Evolutionary conservation across 2,329 filamentous ascomycete genomes (phyloP).

Genomic region (Colletotrichum plurivorum): DNA sequence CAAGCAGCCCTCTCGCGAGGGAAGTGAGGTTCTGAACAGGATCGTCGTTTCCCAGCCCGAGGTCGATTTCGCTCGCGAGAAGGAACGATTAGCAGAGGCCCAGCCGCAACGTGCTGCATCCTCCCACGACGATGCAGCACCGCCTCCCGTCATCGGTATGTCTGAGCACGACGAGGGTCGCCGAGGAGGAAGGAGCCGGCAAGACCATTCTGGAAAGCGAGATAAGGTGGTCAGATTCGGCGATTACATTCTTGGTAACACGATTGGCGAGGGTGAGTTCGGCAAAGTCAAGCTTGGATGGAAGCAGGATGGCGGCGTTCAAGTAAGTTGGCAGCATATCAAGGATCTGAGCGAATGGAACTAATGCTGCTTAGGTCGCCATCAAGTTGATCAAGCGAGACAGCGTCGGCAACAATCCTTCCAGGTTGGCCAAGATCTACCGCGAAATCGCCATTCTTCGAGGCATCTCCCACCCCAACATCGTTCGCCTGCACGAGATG

Average conservation of each 20-base stretch:
- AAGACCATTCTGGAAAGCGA: conserved; percentile 68
- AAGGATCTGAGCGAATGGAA: conserved; percentile 21
- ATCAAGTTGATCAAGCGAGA: conserved; percentile 98
- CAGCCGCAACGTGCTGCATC: conserved; percentile 55
- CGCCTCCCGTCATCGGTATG: conserved; percentile 60
- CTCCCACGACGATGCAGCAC: conserved; percentile 60
- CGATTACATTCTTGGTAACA: conserved; percentile 95
- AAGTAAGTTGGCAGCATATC: conserved; percentile 56
- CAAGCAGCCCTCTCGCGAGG: conserved; percentile 77
- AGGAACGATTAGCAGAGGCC: conserved; percentile 77
- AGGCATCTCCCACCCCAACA: conserved; percentile 93
- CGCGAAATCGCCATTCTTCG: conserved; percentile 94
- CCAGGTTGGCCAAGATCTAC: conserved; percentile 94
- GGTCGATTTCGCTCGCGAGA: conserved; percentile 79
- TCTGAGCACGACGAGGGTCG: conserved; percentile 62
- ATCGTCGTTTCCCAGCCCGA: conserved; percentile 83
- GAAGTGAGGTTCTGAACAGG: conserved; percentile 83
- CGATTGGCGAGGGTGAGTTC: conserved; percentile 97
- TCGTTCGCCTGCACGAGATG: conserved; percentile 97
- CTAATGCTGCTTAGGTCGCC: conserved; percentile 77
- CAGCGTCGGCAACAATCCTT: conserved; percentile 88
- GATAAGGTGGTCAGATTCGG: conserved; percentile 88
- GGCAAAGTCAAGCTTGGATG: conserved; percentile 89
- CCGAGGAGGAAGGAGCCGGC: conserved; percentile 68
- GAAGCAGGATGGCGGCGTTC: conserved; percentile 40